A percentile compares a stretch with the other conserved stretches of the same genome.
phyloP scores from a whole-genome alignment of 148 eudicot species.

The Nepenthes mirabilis region DNA sequence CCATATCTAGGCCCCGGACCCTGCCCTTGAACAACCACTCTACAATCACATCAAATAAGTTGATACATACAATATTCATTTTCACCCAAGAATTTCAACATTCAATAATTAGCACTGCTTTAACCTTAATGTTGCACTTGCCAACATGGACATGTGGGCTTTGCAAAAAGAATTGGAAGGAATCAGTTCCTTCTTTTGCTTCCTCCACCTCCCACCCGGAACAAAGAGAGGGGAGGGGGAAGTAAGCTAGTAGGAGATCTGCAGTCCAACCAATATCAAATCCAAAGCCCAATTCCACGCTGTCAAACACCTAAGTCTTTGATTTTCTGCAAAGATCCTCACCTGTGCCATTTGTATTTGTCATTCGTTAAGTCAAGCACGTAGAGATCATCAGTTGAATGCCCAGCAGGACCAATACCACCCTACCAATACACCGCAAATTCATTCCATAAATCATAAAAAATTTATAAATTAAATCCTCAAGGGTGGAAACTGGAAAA shows the following conservation, averaged over 20 bases:
- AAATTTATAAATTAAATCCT: not conserved
- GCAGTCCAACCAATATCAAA: not conserved
- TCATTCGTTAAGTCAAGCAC: slow-evolving; percentile 89
- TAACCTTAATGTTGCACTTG: slow-evolving; percentile 2
- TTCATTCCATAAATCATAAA: not conserved
- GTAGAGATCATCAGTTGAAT: slow-evolving; percentile 84
- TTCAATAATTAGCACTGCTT: not conserved
- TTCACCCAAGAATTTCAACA: not conserved
- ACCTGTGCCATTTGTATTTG: slow-evolving; percentile 97
- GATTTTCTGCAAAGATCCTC: slow-evolving; percentile 6
- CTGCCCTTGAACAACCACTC: slow-evolving; percentile 90
- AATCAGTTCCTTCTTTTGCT: not conserved
- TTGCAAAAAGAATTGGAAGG: not conserved
- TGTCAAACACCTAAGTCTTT: not conserved
- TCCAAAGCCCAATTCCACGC: not conserved
- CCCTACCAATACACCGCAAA: slow-evolving; percentile 36
- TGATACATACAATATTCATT: not conserved
- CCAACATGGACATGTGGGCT: not conserved
- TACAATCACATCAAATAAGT: slow-evolving; percentile 14
- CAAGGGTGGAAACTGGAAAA: not conserved
- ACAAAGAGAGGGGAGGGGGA: not conserved
- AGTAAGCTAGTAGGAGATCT: not conserved
- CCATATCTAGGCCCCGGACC: slow-evolving; percentile 98
- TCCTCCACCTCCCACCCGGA: not conserved
- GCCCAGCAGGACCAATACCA: slow-evolving; percentile 97